Evolutionary conservation across 2,329 filamentous ascomycete genomes (phyloP).

Genomic region (Hymenoscyphus fraxineus): DNA sequence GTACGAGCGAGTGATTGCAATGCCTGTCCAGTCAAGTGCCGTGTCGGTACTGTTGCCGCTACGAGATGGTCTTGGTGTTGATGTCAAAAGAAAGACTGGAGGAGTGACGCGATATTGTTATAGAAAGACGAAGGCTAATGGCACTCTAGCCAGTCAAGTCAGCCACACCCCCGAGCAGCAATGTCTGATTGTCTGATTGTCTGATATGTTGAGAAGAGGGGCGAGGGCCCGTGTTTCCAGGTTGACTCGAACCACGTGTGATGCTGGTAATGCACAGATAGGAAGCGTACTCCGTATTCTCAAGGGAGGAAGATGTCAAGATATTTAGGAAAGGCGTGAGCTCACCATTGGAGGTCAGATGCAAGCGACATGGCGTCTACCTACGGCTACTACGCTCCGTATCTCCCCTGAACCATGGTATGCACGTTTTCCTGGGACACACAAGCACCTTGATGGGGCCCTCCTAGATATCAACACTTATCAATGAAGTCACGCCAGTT

Average conservation of each 20-base stretch:
- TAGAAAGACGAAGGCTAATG: conserved; percentile 3
- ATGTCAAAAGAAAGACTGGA: neutral
- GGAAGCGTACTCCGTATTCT: neutral
- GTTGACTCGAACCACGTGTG: conserved; percentile 13
- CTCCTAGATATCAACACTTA: neutral
- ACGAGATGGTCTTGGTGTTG: neutral
- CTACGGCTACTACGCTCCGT: neutral
- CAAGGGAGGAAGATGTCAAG: neutral
- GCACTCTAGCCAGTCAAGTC: neutral
- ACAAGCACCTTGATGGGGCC: neutral
- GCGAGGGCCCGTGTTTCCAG: neutral
- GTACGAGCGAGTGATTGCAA: neutral
- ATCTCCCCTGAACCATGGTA: neutral
- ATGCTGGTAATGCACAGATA: neutral
- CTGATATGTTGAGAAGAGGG: neutral
- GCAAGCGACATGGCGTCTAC: conserved; percentile 1
- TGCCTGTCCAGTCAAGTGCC: too few species aligned
- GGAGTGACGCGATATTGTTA: conserved; percentile 14
- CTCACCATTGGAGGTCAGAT: neutral
- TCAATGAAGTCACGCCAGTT: neutral
- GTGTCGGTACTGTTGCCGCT: too few species aligned
- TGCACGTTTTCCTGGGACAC: neutral
- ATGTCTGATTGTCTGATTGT: neutral
- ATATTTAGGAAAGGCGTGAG: neutral
- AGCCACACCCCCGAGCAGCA: neutral